Conservation (phyloP, 1,284 basidiomycete species). For the Cryptococcus amylolentus region DNA sequence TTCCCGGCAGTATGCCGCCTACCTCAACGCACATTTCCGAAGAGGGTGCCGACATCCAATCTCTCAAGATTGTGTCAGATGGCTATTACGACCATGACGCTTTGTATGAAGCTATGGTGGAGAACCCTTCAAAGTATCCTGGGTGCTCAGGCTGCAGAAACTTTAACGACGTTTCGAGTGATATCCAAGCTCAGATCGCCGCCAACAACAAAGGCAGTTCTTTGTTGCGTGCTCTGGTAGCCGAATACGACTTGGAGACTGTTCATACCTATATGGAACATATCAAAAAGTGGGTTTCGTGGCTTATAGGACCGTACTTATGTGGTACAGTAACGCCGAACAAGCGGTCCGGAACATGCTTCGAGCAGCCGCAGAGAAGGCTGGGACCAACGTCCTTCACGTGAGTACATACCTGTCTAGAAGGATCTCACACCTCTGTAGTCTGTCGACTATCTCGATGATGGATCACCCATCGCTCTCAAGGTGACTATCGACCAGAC, state of each 20-base stretch:
- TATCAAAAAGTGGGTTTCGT: slow-evolving; percentile 52
- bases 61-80: slow-evolving; percentile 85
- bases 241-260: slow-evolving; percentile 78
- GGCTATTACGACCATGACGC: slow-evolving; percentile 76
- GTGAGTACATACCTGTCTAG: slow-evolving; percentile 59
- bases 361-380: slow-evolving; percentile 32
- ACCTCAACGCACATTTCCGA: slow-evolving; percentile 85
- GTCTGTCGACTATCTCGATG: slow-evolving; percentile 56
- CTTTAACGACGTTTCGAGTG: slow-evolving; percentile 67
- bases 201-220: slow-evolving; percentile 92
- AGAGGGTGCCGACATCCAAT: slow-evolving; percentile 81
- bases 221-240: slow-evolving; percentile 68
- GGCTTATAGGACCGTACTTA: background rate
- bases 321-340: slow-evolving; percentile 73
- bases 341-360: slow-evolving; percentile 79
- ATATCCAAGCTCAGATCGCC: slow-evolving; percentile 90
- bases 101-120: slow-evolving; percentile 73
- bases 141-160: slow-evolving; percentile 19
- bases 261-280: slow-evolving; percentile 91
- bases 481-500: slow-evolving; percentile 73
- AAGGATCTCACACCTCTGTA: slow-evolving; percentile 28
- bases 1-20: slow-evolving; percentile 79
- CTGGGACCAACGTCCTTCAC: slow-evolving; percentile 59
- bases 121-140: slow-evolving; percentile 65
- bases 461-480: slow-evolving; percentile 81